These are phyloP conservation scores for Podospora comata DNA, from an alignment of 495 filamentous ascomycete species.

Conservation along the genomic window DNA sequence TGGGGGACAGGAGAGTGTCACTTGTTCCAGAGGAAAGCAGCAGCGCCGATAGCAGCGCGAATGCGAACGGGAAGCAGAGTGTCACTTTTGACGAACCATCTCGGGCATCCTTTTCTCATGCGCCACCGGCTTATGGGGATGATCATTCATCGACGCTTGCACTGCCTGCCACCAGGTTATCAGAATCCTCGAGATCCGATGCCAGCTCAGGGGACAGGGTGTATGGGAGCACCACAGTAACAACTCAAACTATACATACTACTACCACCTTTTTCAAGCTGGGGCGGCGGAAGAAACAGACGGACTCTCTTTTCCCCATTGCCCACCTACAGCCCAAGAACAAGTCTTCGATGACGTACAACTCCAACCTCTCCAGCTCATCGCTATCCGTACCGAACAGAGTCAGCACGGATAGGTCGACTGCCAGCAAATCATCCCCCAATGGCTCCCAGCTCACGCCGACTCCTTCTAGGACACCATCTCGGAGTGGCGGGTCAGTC, in stretches of 20 bases:
- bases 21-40: constrained; percentile 42
- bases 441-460: constrained; percentile 35
- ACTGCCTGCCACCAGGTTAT: constrained; percentile 67
- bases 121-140: constrained; percentile 60
- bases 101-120: constrained; percentile 47
- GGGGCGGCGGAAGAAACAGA: constrained; percentile 75
- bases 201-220: constrained; percentile 75
- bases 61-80: constrained; percentile 35
- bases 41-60: neutral
- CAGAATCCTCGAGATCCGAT: constrained; percentile 90
- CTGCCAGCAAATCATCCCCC: constrained; percentile 17
- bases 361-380: constrained; percentile 33
- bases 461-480: constrained; percentile 52
- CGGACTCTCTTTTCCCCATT: constrained; percentile 71
- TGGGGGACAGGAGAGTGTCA: constrained; percentile 40
- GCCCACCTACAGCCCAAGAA: constrained; percentile 76
- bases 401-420: constrained; percentile 19
- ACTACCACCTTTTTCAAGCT: constrained; percentile 76
- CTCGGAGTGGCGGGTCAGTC: constrained; percentile 40
- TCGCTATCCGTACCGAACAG: constrained; percentile 31
- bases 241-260: constrained; percentile 57
- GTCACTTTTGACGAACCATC: constrained; percentile 68
- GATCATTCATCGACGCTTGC: constrained; percentile 65
- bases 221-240: constrained; percentile 60
- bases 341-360: constrained; percentile 33